phyloP scores from a whole-genome alignment of 805 yeast genomes.

The Myxozyma melibiosi region DNA sequence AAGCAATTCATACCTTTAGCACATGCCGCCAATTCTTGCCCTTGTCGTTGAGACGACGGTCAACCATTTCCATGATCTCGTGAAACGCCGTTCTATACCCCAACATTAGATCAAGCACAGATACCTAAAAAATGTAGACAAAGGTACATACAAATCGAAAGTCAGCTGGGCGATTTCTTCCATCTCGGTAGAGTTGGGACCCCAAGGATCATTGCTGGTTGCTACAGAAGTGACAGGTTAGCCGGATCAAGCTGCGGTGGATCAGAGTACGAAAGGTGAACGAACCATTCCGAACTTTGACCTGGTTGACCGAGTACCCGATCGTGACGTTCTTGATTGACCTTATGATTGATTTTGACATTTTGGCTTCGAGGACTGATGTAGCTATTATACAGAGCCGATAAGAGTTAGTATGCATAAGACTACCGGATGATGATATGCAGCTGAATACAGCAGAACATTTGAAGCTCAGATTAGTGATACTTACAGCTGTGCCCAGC shows the following conservation, averaged over 20 bases:
- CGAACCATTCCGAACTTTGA: conserved; percentile 71
- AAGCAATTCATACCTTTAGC: conserved; percentile 52
- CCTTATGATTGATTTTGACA: conserved; percentile 29
- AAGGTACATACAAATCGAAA: conserved; percentile 51
- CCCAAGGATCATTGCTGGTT: conserved; percentile 82
- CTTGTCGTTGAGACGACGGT: conserved; percentile 87
- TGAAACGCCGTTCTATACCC: conserved; percentile 62
- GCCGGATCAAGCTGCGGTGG: background rate
- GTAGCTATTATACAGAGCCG: no score
- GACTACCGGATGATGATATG: no score
- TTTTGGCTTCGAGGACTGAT: background rate
- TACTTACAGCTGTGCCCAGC: no score
- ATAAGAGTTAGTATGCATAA: no score
- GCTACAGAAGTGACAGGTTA: conserved; percentile 47
- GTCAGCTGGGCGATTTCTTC: conserved; percentile 79
- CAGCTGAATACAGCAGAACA: no score
- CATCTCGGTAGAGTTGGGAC: conserved; percentile 81
- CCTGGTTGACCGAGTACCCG: conserved; percentile 87
- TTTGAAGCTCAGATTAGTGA: no score
- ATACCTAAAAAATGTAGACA: background rate
- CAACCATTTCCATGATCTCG: conserved; percentile 92
- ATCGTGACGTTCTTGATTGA: conserved; percentile 72
- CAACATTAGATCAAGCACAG: no score
- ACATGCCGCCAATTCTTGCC: conserved; percentile 98
- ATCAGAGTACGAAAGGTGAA: background rate